Evolutionary conservation across 345 rosid genomes (phyloP).

Genomic region (Salix viminalis): DNA sequence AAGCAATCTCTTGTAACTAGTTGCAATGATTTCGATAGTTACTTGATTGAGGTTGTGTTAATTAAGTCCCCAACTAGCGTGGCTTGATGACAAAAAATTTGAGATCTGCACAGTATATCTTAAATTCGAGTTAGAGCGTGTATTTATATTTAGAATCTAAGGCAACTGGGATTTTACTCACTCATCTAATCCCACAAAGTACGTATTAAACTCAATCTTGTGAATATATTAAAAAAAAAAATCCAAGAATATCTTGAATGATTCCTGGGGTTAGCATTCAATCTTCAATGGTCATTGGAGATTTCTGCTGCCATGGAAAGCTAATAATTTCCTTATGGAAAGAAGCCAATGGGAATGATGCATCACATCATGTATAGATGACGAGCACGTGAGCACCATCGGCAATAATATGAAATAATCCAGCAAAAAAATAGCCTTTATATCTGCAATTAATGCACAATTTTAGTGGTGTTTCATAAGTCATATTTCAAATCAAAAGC

Average conservation of each 20-base stretch:
- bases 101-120: too few species aligned
- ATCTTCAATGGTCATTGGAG: not conserved
- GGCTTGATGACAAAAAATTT: too few species aligned
- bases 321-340: not conserved
- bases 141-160: rapidly evolving
- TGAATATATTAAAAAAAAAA: not conserved
- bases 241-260: not conserved
- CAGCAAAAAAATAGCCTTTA: too few species aligned
- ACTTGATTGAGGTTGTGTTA: too few species aligned
- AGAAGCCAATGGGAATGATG: not conserved
- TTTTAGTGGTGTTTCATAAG: too few species aligned
- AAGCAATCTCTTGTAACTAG: too few species aligned
- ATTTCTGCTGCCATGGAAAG: not conserved
- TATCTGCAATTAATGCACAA: too few species aligned
- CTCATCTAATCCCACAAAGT: too few species aligned
- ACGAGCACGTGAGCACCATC: not conserved
- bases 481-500: too few species aligned
- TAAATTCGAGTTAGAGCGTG: too few species aligned
- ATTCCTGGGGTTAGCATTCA: not conserved
- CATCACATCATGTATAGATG: not conserved
- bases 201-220: not conserved
- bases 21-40: too few species aligned
- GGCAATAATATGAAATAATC: not conserved
- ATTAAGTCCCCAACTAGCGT: rapidly evolving
- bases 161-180: too few species aligned